A percentile compares a stretch with the other conserved stretches of the same genome.
These are phyloP conservation scores for Cryptococcus sp. DNA, from an alignment of 1,284 basidiomycete species.

Conservation along the genomic window DNA sequence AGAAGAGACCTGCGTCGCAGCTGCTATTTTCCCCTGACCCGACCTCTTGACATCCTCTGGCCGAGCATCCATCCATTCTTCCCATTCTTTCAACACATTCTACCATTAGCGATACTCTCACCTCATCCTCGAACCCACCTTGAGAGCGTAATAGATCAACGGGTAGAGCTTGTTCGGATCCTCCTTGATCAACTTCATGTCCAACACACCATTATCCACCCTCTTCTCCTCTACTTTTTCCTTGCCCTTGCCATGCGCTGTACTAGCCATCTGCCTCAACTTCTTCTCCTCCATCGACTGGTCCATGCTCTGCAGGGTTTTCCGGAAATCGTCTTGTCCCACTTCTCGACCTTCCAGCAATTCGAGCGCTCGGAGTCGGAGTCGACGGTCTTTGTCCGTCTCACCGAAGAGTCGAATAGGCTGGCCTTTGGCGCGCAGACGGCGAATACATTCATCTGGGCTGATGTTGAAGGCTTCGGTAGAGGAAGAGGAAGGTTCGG, in stretches of 20 bases:
- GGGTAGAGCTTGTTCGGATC: constrained; percentile 97
- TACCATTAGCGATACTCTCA: constrained; percentile 7
- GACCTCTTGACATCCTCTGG: constrained; percentile 73
- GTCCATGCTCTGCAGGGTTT: constrained; percentile 86
- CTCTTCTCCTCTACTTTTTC: constrained; percentile 37
- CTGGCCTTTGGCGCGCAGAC: constrained; percentile 84
- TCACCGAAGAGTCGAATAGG: constrained; percentile 95
- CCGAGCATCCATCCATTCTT: constrained; percentile 81
- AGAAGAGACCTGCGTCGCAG: constrained; percentile 91
- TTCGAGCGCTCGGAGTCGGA: constrained; percentile 86
- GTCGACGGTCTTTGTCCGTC: constrained; percentile 82
- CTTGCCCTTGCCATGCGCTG: constrained; percentile 16
- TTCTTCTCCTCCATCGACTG: constrained; percentile 57
- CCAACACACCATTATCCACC: constrained; percentile 59
- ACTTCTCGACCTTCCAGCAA: constrained; percentile 73
- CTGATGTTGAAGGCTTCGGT: constrained; percentile 74
- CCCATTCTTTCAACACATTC: constrained; percentile 90
- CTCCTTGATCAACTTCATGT: constrained; percentile 75
- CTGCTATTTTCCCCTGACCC: constrained; percentile 86
- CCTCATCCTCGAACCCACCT: constrained; percentile 46
- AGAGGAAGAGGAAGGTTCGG: constrained; percentile 20
- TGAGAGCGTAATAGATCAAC: constrained; percentile 93
- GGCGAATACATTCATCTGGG: constrained; percentile 81
- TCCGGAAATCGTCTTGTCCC: constrained; percentile 81
- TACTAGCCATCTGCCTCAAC: constrained; percentile 51